Percentiles rank a stretch among this genome's conserved stretches.
phyloP scores from a whole-genome alignment of 2,329 filamentous ascomycete genomes.

The Ophiostoma sp. region DNA sequence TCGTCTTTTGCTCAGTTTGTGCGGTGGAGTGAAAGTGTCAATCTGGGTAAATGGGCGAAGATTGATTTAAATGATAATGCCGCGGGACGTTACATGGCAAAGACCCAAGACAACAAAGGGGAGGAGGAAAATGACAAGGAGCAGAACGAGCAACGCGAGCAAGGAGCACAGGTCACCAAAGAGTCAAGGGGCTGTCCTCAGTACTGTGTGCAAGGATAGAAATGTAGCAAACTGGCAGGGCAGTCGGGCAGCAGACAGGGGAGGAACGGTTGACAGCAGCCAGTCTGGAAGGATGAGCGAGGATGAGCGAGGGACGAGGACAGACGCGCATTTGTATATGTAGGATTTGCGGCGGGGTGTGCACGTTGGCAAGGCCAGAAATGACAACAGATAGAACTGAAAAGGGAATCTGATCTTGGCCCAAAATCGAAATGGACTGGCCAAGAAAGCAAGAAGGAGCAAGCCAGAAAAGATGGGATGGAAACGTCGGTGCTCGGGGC shows the following conservation, averaged over 20 bases:
- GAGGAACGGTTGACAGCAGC: not conserved
- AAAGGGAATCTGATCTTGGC: conserved; percentile 1
- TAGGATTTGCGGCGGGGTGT: not conserved
- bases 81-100: conserved; percentile 19
- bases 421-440: not conserved
- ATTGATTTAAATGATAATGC: conserved; percentile 28
- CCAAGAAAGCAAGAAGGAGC: not conserved
- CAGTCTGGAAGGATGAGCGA: not conserved
- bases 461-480: conserved; percentile 10
- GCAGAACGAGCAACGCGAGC: not conserved
- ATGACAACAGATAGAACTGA: not conserved
- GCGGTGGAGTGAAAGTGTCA: conserved; percentile 34
- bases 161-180: not conserved
- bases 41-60: conserved; percentile 36
- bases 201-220: not conserved
- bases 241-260: not conserved
- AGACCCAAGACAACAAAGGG: not conserved
- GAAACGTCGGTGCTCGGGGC: not conserved
- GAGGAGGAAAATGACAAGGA: not conserved
- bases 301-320: not conserved
- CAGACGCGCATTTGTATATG: not conserved
- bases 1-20: conserved; percentile 17
- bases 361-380: conserved; percentile 6
- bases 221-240: not conserved
- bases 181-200: conserved; percentile 8